phyloP scores from a whole-genome alignment of 305 asterid species.

The Caryopteris hybrid region DNA sequence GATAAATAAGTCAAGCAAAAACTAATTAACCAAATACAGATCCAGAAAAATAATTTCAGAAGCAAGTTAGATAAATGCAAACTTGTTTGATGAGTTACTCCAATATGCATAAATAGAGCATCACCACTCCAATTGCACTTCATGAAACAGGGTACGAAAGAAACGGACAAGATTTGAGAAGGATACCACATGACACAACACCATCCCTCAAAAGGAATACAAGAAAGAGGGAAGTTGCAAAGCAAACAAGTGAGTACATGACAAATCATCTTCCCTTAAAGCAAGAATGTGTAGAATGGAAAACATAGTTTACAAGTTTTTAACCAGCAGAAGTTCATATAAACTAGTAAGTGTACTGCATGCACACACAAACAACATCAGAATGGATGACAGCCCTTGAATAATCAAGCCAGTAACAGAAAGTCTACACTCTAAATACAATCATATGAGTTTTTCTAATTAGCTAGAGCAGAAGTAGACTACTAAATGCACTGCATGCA shows the following conservation, averaged over 20 bases:
- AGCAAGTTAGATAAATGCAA: background rate
- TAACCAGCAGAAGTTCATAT: background rate
- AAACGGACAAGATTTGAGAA: background rate
- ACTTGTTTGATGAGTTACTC: background rate
- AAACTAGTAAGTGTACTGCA: background rate
- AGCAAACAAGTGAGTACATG: background rate
- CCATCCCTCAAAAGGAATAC: background rate
- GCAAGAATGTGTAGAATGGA: background rate
- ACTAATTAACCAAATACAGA: background rate
- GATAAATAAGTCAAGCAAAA: background rate
- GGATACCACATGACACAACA: background rate
- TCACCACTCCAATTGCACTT: background rate
- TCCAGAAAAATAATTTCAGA: background rate
- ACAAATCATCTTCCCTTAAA: background rate
- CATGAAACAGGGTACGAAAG: background rate
- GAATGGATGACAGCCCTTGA: slow-evolving; percentile 1
- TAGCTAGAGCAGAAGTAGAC: background rate
- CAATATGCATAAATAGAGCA: background rate
- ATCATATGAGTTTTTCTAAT: no score
- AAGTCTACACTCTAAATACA: no score
- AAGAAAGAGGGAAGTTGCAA: background rate
- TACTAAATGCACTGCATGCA: background rate
- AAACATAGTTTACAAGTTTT: background rate
- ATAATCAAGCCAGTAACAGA: background rate
- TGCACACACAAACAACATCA: slow-evolving; percentile 8